These are phyloP conservation scores for Neurospora sp. DNA, from an alignment of 495 filamentous ascomycete species.

Conservation along the genomic window DNA sequence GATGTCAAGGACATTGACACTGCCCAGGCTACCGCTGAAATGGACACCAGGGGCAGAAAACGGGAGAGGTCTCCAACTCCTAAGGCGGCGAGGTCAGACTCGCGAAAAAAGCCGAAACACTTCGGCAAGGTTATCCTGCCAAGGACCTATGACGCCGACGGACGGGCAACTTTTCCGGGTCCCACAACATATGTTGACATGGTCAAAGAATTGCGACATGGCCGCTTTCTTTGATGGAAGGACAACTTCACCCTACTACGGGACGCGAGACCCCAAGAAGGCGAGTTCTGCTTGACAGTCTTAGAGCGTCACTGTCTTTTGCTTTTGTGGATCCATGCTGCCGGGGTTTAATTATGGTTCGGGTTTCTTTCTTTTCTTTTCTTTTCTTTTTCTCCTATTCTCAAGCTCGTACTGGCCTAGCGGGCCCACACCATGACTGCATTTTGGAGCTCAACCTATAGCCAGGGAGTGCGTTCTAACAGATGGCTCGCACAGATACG, in stretches of 20 bases:
- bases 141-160: background rate
- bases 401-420: background rate
- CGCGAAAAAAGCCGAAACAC: background rate
- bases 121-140: background rate
- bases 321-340: background rate
- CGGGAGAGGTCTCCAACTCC: background rate
- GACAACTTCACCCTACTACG: background rate
- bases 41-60: background rate
- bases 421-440: background rate
- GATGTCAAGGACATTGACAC: background rate
- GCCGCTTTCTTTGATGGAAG: background rate
- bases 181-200: background rate
- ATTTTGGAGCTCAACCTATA: background rate
- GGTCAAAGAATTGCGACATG: background rate
- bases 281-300: background rate
- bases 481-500: constrained; percentile 25
- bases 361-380: background rate
- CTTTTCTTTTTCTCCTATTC: background rate
- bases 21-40: background rate
- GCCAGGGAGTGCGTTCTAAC: background rate
- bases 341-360: background rate
- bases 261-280: background rate
- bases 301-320: background rate
- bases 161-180: background rate
- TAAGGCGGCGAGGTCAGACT: background rate